Base-by-base conservation (phyloP, 1,284 basidiomycete genomes). In the Moniliophthora roreri region DNA sequence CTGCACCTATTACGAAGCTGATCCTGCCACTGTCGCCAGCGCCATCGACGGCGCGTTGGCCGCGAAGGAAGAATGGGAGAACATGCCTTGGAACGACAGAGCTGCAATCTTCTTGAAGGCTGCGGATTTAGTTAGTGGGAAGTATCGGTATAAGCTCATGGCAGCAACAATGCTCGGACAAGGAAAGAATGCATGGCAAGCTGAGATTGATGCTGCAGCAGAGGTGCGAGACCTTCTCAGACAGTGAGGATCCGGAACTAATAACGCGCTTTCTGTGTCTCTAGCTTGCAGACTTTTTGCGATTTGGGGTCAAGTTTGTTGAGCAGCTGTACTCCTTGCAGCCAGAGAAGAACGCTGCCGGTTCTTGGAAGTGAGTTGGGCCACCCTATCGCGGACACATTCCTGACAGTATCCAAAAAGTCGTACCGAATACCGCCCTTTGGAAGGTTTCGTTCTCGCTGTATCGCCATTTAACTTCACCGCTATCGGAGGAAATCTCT, bases 401-500 rank as follows among this genome's bases (percentile, higher is more conserved):
- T 2, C 41, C 46, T 61, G 47, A 54, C 51, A 7, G 35, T 20
- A 15, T 32, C 26, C 38, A 1, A 18, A 11, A 62, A 95, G 93
- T 77, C 94, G 96, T 50, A 84, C 89, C 48, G 97, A 99, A 74
- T 99, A 95, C 73, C 91, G 97, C 58, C 85, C 96, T 3, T 81
- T 99, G 18, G 96, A 99, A 74, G 97, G 96, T 26, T 99, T 99
- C 73, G 92, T 98, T 28, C 83, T 99, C 48, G 96, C 97, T 13
- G 91, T 99, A 39, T 95, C 96, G 4, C 96, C 96, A 0, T 99
- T 99, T 80, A 99, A 99, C 79, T 99, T 98, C 68, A 97, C 95
- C 46, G 95, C 95, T 26, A 98, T 98, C 59, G 95, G 93, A 52
- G 95, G 93, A 21, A 98, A 98, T 72, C 87, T 98, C 38, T 85